Base-by-base conservation (phyloP, 345 rosid species). In the Melaleuca alternifolia region DNA sequence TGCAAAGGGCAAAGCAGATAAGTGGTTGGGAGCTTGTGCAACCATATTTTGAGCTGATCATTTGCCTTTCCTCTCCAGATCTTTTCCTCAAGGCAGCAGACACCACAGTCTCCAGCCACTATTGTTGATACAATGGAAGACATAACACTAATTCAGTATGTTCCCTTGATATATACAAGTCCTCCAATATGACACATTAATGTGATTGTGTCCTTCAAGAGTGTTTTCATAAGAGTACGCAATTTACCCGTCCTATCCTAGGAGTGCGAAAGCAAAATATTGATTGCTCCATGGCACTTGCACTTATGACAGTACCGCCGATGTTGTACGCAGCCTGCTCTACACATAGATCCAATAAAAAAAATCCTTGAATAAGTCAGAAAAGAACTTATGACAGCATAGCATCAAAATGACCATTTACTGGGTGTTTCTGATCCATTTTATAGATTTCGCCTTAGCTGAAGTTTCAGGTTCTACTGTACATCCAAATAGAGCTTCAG, bases 271-370 rank as follows among this genome's bases (percentile, higher is more conserved):
- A 89, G 89, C 98, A 88, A 85, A 97, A 93, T 89, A 97, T 92
- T 12, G 96, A 94, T 89, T 94, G 94, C 92, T 97, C 97, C 84
- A 97, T 93, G 79, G 98, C 91, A 90, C 93, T 95, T 89, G 98
- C 98, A 65, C 96, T 96, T 76, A 96, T 88, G 65, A 94, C 89
- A 79, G 92, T 95, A 50, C 98, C 99, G 37, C 96, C 96, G 12
- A 97, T 92, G 92, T 96, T 97, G 89, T 97, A 97, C 24, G 96
- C 94, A 90, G 95, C 96, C 99, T 96, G 97, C 94, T 92, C 94
- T 91, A 94, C 61, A 91, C 87, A 88, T 75, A 90, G 79, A 89
- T 87, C 44, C 88, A 87, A 85, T 61, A 88, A 92, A 90, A 88
- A 88, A 87, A 84, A 88, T 88, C 76, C 54, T 51, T n/a, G 24